phyloP scores from a whole-genome alignment of 169 alveolate species.

The Plasmodium inui region DNA sequence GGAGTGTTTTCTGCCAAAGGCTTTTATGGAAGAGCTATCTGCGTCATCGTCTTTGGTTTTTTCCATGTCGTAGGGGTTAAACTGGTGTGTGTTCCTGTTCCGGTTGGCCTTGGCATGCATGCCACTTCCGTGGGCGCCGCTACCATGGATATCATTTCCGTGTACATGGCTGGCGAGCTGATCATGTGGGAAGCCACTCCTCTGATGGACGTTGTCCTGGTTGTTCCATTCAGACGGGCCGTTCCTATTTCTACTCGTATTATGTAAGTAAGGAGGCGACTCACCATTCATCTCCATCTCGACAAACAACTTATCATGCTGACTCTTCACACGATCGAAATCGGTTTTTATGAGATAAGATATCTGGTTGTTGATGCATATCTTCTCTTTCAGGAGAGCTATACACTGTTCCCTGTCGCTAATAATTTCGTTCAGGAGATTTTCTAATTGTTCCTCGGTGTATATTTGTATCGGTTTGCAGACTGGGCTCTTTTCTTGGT shows the following conservation, averaged over 20 bases:
- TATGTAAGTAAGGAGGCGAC: constrained; percentile 70
- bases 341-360: constrained; percentile 81
- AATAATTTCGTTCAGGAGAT: constrained; percentile 31
- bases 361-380: constrained; percentile 83
- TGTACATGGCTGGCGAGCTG: no score
- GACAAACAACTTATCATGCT: constrained; percentile 79
- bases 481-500: neutral
- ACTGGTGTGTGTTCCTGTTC: constrained; percentile 2
- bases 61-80: neutral
- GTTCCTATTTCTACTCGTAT: constrained; percentile 1
- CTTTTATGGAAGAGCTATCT: constrained; percentile 9
- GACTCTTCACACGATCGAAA: constrained; percentile 81
- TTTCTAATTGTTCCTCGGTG: constrained; percentile 21
- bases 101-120: neutral
- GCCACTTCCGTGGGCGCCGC: neutral
- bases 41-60: constrained; percentile 27
- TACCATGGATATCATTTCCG: no score
- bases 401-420: constrained; percentile 79
- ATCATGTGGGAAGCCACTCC: neutral
- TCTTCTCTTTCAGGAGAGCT: constrained; percentile 79
- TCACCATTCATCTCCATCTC: constrained; percentile 86
- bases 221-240: constrained; percentile 6
- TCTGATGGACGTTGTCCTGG: neutral
- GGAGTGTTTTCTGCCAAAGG: constrained; percentile 4
- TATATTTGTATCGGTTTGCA: neutral